phyloP scores from a whole-genome alignment of 2,329 filamentous ascomycete species.

The Boeremia lycopersici region DNA sequence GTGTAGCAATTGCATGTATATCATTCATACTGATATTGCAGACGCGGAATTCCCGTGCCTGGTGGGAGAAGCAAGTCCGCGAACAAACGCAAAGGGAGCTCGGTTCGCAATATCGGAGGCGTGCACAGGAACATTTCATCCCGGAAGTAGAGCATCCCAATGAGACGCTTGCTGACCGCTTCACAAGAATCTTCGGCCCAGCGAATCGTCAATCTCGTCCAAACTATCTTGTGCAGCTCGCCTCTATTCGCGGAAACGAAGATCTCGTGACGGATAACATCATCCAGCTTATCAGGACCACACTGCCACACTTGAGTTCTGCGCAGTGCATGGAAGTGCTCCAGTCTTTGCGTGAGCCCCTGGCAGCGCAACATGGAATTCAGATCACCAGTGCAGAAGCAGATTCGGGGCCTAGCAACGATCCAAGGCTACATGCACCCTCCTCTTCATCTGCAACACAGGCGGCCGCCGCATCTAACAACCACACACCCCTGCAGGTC shows the following conservation, averaged over 20 bases:
- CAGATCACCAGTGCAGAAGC: no score
- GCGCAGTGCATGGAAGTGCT: background rate
- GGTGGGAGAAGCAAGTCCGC: background rate
- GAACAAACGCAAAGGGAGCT: no score
- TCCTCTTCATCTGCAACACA: no score
- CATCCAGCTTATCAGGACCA: background rate
- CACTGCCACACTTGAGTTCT: background rate
- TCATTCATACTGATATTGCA: background rate
- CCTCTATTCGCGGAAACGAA: background rate
- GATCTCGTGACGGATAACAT: background rate
- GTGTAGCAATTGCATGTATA: background rate
- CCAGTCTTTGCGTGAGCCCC: background rate
- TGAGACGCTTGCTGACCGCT: background rate
- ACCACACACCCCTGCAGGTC: no score
- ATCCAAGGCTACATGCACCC: no score
- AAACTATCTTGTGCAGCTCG: background rate
- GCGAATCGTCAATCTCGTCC: background rate
- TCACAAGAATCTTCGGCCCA: background rate
- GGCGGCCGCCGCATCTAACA: no score
- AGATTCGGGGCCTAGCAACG: no score
- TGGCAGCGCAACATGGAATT: background rate
- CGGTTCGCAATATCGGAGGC: no score
- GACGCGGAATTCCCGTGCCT: background rate
- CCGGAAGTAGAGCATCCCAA: no score
- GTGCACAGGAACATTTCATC: no score